Evolutionary conservation across 257 asterid species (phyloP), one percentile per base, ranked within the genome.

Genomic region (Plectranthus barbatus): DNA sequence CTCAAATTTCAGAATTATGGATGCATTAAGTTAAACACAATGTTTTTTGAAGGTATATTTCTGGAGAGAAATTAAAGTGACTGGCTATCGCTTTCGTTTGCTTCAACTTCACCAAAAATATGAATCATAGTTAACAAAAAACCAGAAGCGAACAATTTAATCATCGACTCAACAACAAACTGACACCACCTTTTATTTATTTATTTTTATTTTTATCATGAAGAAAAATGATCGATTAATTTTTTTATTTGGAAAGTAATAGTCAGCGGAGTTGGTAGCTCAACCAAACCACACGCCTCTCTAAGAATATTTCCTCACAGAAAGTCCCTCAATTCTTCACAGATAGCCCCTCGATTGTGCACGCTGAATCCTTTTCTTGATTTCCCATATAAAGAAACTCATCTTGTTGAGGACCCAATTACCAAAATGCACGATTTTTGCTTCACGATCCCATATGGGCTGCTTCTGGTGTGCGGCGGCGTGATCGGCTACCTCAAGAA

Each of bases 381-480:
- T 7, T 7, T 41, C 51, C 15, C 23, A 41, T 8, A 8, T 1
- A 8, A 13, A 40, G 40, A 58, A 7, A 58, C 8, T 42, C 63
- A n/a, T 40, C 50, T 58, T 58, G 37, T 4, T 9, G 9, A 21
- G 14, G 51, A 20, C 39, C 65, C 65, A 59, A 9, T 14, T 40
- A 17, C 45, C 49, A 74, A 77, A 80, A 92, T 93, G 99, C 99
- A 90, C 62, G 99, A 93, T 80, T 93, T 93, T 62, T 90, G 99
- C 87, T 85, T 93, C 78, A 93, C 99, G 50, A 87, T 90, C 76
- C 99, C 99, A 11, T 93, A 93, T 59, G 99, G 96, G 34, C 56
- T 93, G 68, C 66, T 90, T 41, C 71, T 93, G 76, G 80, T 76
- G 26, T 52, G 66, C 72, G 97, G 99, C 61, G 99, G 99, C 71